Evolutionary conservation across 345 rosid genomes (phyloP).

Genomic region (Cardamine chenopodiifolia): DNA sequence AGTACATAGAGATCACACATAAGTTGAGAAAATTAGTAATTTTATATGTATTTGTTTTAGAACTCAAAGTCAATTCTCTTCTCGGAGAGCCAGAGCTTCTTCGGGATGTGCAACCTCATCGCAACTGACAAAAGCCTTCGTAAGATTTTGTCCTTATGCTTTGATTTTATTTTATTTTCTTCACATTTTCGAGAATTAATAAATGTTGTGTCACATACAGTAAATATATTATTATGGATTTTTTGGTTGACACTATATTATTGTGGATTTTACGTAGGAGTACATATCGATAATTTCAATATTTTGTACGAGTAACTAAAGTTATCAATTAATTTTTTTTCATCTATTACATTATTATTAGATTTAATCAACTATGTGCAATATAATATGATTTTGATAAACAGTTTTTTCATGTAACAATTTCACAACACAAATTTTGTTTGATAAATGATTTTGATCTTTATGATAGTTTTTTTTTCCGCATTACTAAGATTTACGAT

Average conservation of each 20-base stretch:
- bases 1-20: constrained; percentile 35
- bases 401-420: no score
- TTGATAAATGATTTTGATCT: no score
- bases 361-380: no score
- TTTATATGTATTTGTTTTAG: neutral
- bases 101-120: constrained; percentile 41
- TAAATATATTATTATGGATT: neutral
- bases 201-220: constrained; percentile 2
- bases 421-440: no score
- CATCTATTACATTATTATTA: no score
- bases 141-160: constrained; percentile 41
- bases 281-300: constrained; percentile 19
- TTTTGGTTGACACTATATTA: neutral
- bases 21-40: constrained; percentile 9
- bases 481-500: no score
- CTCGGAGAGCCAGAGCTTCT: constrained; percentile 35
- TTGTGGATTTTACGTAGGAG: constrained; percentile 27
- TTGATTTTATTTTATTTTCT: neutral
- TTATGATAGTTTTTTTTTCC: no score
- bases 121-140: constrained; percentile 39
- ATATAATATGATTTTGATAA: no score
- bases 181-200: constrained; percentile 14
- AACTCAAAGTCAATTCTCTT: constrained; percentile 35
- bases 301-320: neutral
- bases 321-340: constrained; percentile 13